Evolutionary conservation across 139 green algal genomes (phyloP).

Genomic region (Parachlorella kessleri): DNA sequence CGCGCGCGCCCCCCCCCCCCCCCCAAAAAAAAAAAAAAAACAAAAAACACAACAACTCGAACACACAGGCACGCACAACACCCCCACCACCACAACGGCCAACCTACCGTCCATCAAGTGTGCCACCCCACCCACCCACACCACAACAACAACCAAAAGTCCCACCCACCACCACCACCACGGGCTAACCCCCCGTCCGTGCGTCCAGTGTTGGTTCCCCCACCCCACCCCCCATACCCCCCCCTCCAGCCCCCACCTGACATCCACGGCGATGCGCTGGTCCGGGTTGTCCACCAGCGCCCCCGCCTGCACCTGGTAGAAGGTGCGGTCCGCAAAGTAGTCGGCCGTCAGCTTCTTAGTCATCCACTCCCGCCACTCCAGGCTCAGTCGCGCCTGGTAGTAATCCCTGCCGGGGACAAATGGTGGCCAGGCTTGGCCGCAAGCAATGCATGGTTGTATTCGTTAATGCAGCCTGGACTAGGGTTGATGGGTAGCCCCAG

Average conservation of each 20-base stretch:
- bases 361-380: conserved; percentile 98
- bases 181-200: not conserved
- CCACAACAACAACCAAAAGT: no score
- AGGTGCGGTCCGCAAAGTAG: conserved; percentile 89
- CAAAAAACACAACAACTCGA: no score
- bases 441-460: no score
- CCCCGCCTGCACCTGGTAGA: conserved; percentile 84
- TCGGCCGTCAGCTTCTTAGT: conserved; percentile 76
- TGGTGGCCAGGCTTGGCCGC: no score
- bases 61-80: no score
- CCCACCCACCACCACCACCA: not conserved
- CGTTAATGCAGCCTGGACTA: no score
- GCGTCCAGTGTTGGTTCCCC: not conserved
- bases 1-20: no score
- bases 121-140: no score
- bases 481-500: no score
- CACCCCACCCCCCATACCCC: not conserved
- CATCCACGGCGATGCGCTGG: conserved; percentile 86
- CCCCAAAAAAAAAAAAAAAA: no score
- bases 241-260: conserved; percentile 45
- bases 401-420: conserved; percentile 36
- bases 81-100: no score
- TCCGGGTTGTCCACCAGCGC: conserved; percentile 89
- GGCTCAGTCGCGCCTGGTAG: conserved; percentile 72
- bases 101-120: no score